These are phyloP conservation scores for Mycena alexandri DNA, from an alignment of 768 basidiomycete species.

Conservation along the genomic window DNA sequence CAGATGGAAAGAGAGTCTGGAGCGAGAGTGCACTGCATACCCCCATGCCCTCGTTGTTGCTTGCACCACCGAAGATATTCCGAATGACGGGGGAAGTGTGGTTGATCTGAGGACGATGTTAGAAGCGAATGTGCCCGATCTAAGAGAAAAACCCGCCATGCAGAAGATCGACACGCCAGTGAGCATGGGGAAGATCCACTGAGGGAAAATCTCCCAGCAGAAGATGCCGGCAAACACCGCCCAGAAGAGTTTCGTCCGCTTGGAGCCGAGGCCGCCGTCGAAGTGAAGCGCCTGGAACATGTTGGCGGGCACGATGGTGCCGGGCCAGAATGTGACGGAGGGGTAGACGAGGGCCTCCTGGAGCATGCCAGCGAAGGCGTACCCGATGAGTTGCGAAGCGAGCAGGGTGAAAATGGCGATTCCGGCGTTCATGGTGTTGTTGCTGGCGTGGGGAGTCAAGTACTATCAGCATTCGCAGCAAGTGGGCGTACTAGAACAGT, in stretches of 20 bases:
- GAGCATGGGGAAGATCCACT: slow-evolving; percentile 51
- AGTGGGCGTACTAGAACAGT: slow-evolving; percentile 42
- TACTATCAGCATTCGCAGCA: slow-evolving; percentile 18
- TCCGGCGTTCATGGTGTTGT: slow-evolving; percentile 44
- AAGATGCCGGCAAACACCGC: slow-evolving; percentile 50
- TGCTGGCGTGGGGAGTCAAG: slow-evolving; percentile 29
- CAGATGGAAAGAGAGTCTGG: slow-evolving; percentile 14
- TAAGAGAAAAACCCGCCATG: slow-evolving; percentile 37
- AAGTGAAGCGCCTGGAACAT: slow-evolving; percentile 49
- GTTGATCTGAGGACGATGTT: slow-evolving; percentile 23
- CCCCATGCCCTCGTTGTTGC: slow-evolving; percentile 52
- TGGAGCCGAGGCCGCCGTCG: slow-evolving; percentile 51
- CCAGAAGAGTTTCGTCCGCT: slow-evolving; percentile 57
- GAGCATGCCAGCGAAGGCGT: slow-evolving; percentile 47
- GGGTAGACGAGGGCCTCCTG: slow-evolving; percentile 42
- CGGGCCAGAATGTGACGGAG: slow-evolving; percentile 37
- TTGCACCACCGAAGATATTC: slow-evolving; percentile 54
- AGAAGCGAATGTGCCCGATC: slow-evolving; percentile 19
- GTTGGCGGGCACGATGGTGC: slow-evolving; percentile 43
- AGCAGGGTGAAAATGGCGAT: slow-evolving; percentile 46
- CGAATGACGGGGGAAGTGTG: slow-evolving; percentile 44
- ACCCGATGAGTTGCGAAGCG: slow-evolving; percentile 46
- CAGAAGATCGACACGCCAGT: slow-evolving; percentile 50
- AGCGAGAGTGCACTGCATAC: slow-evolving; percentile 11
- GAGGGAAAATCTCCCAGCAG: slow-evolving; percentile 53